These are phyloP conservation scores for Colletotrichum horii DNA, from an alignment of 2,329 filamentous ascomycete genomes.

Conservation along the genomic window DNA sequence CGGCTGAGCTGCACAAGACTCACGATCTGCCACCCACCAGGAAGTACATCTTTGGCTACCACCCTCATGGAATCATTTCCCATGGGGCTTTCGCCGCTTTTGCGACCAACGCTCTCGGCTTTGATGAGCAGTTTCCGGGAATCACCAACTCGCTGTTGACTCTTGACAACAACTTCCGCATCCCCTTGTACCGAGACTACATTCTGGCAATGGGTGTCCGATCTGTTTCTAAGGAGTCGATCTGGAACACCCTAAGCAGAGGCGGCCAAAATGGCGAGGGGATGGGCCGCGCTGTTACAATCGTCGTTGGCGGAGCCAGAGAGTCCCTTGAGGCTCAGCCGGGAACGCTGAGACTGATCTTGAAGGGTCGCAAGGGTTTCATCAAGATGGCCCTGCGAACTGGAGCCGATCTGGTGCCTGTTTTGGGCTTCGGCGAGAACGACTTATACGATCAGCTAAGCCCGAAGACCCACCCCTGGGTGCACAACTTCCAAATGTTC, in stretches of 20 bases:
- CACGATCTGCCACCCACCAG: slow-evolving; percentile 77
- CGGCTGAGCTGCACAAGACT: slow-evolving; percentile 85
- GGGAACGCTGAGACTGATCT: slow-evolving; percentile 75
- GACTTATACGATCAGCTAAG: slow-evolving; percentile 92
- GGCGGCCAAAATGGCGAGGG: slow-evolving; percentile 81
- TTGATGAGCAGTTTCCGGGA: slow-evolving; percentile 85
- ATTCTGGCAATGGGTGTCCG: slow-evolving; percentile 86
- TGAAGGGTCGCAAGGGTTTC: slow-evolving; percentile 88
- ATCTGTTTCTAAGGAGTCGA: slow-evolving; percentile 90
- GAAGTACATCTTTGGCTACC: slow-evolving; percentile 97
- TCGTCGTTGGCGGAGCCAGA: slow-evolving; percentile 90
- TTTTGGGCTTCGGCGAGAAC: slow-evolving; percentile 93
- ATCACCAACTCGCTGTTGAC: slow-evolving; percentile 95
- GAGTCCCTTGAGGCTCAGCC: slow-evolving; percentile 92
- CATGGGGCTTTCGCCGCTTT: slow-evolving; percentile 96
- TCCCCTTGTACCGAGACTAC: slow-evolving; percentile 94
- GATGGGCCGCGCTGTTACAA: slow-evolving; percentile 94
- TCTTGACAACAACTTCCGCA: slow-evolving; percentile 93
- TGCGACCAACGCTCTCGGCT: slow-evolving; percentile 87
- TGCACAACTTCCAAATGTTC: slow-evolving; percentile 83
- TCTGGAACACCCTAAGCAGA: slow-evolving; percentile 83
- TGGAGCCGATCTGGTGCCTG: slow-evolving; percentile 92
- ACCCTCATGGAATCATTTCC: slow-evolving; percentile 96
- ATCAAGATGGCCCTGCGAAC: slow-evolving; percentile 90
- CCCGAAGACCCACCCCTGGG: slow-evolving; percentile 75